Conservation (phyloP, 345 rosid genomes). For the Cardiospermum halicacabum region DNA sequence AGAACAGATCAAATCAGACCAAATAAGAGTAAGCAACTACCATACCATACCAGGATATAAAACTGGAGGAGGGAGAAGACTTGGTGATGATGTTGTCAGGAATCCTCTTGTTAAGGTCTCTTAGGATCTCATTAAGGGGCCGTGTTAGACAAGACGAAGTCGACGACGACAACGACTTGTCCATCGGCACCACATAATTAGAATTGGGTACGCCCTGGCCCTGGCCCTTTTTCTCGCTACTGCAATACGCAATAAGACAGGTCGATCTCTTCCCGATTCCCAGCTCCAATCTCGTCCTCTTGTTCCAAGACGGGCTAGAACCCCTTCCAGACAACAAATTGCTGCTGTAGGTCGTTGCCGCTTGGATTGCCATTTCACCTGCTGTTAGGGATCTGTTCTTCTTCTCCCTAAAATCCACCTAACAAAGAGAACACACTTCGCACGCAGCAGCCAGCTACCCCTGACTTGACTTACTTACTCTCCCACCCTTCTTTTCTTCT, state of each 20-base stretch:
- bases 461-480: too few species aligned
- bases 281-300: background rate
- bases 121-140: slow-evolving; percentile 89
- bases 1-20: background rate
- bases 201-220: slow-evolving; percentile 62
- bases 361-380: slow-evolving; percentile 2
- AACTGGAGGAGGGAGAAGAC: slow-evolving; percentile 36
- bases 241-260: slow-evolving; percentile 15
- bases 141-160: slow-evolving; percentile 75
- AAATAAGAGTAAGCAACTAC: background rate
- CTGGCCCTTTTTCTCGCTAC: slow-evolving; percentile 29
- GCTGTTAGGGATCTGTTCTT: background rate
- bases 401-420: background rate
- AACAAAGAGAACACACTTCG: background rate
- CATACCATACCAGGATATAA: slow-evolving; percentile 79
- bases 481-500: too few species aligned
- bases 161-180: slow-evolving; percentile 54
- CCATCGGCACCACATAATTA: slow-evolving; percentile 91
- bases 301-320: background rate
- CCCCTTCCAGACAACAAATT: background rate
- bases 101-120: slow-evolving; percentile 92
- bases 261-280: slow-evolving; percentile 12
- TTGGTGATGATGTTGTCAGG: slow-evolving; percentile 73
- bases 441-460: too few species aligned
- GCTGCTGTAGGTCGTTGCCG: background rate